These are phyloP conservation scores for Nephelium lappaceum DNA, from an alignment of 345 rosid species.

Conservation along the genomic window DNA sequence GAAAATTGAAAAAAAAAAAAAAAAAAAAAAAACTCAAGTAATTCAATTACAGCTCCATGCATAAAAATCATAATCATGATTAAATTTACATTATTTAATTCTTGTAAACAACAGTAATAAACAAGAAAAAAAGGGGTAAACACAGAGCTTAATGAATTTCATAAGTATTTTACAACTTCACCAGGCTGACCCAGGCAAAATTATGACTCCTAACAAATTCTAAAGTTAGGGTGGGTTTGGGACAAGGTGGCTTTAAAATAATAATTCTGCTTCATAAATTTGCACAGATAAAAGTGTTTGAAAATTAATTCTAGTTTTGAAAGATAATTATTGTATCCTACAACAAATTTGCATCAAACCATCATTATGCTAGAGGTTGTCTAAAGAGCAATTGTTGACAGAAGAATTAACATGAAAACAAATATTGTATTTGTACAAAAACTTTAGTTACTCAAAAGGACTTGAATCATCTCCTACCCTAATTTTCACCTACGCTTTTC, in stretches of 20 bases:
- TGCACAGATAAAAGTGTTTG: not conserved
- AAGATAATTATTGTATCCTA: not conserved
- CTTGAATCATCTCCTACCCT: too few relatives aligned
- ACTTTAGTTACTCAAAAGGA: too few relatives aligned
- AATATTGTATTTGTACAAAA: too few relatives aligned
- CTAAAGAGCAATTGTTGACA: not conserved
- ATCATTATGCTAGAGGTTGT: not conserved
- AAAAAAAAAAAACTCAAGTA: too few relatives aligned
- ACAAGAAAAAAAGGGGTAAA: not conserved
- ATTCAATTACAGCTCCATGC: not conserved
- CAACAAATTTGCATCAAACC: not conserved
- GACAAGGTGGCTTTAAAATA: not conserved
- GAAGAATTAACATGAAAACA: not conserved
- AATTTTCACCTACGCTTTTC: too few relatives aligned
- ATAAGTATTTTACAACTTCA: not conserved
- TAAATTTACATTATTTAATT: not conserved
- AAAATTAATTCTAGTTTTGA: not conserved
- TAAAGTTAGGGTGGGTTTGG: not conserved
- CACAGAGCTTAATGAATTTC: not conserved
- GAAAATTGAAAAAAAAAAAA: not conserved
- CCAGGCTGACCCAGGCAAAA: not conserved
- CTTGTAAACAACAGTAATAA: not conserved
- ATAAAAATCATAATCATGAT: not conserved
- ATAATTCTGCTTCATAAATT: not conserved
- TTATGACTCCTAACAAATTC: not conserved